Percentiles rank a stretch among this genome's conserved stretches.
Evolutionary conservation across 306 rosid genomes (phyloP).

Genomic region (Hylodesmum podocarpum): DNA sequence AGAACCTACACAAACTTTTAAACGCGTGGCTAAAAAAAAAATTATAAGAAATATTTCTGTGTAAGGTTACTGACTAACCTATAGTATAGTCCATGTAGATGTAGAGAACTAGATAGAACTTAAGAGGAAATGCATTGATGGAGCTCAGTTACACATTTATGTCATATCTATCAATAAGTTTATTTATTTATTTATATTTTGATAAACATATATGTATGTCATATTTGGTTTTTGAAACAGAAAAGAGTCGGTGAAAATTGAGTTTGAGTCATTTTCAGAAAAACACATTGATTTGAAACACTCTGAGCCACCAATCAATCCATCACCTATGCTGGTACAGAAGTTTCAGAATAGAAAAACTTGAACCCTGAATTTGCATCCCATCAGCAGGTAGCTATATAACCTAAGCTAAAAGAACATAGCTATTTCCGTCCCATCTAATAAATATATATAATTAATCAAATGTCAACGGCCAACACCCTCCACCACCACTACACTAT

Average conservation of each 20-base stretch:
- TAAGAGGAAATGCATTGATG: not conserved
- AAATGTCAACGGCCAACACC: not conserved
- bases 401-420: not conserved
- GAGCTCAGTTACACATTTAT: not conserved
- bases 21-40: not conserved
- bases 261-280: too few relatives aligned
- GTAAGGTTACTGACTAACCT: not conserved
- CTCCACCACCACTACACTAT: not conserved
- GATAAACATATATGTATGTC: too few relatives aligned
- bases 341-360: not conserved
- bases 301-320: not conserved
- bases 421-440: constrained; percentile 3
- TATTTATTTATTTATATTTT: too few relatives aligned
- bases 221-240: too few relatives aligned
- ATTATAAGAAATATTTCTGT: not conserved
- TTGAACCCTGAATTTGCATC: not conserved
- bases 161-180: not conserved
- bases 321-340: not conserved
- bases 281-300: too few relatives aligned
- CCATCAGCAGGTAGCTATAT: not conserved
- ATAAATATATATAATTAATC: not conserved
- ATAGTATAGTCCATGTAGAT: not conserved
- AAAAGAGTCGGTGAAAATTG: too few relatives aligned
- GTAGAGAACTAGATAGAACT: not conserved
- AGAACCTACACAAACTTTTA: not conserved